Percentiles rank a stretch among this genome's conserved stretches.
phyloP scores from a whole-genome alignment of 129 eudicot genomes.

The Lonicera japonica region DNA sequence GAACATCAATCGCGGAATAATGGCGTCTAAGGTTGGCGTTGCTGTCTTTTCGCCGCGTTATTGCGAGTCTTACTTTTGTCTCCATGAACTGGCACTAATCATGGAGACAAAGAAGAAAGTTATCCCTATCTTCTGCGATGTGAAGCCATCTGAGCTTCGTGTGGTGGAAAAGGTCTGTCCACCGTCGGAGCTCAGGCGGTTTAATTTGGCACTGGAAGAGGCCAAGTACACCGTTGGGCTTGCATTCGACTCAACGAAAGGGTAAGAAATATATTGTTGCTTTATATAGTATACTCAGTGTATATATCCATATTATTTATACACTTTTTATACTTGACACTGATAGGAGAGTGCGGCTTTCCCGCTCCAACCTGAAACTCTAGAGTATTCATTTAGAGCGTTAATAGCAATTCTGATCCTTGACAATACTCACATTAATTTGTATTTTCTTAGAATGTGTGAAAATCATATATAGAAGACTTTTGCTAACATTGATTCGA shows the following conservation, averaged over 20 bases:
- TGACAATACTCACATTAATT: too few species aligned
- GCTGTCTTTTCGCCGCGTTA: conserved; percentile 72
- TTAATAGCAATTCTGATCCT: too few species aligned
- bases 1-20: conserved; percentile 46
- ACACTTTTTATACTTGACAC: too few species aligned
- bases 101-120: conserved; percentile 61
- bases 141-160: conserved; percentile 61
- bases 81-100: conserved; percentile 77
- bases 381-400: too few species aligned
- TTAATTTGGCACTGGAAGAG: conserved; percentile 50
- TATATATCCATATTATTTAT: too few species aligned
- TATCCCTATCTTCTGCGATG: conserved; percentile 76
- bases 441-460: neutral
- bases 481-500: neutral
- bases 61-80: conserved; percentile 73
- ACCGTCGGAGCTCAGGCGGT: conserved; percentile 34
- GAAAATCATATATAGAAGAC: neutral
- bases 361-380: too few species aligned
- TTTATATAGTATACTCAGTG: neutral
- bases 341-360: too few species aligned
- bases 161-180: conserved; percentile 30
- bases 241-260: conserved; percentile 55
- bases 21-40: conserved; percentile 53
- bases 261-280: conserved; percentile 23
- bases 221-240: conserved; percentile 75